A percentile compares a stretch with the other conserved stretches of the same genome.
Evolutionary conservation across 2,329 filamentous ascomycete species (phyloP).

Genomic region (Huntiella decipiens): DNA sequence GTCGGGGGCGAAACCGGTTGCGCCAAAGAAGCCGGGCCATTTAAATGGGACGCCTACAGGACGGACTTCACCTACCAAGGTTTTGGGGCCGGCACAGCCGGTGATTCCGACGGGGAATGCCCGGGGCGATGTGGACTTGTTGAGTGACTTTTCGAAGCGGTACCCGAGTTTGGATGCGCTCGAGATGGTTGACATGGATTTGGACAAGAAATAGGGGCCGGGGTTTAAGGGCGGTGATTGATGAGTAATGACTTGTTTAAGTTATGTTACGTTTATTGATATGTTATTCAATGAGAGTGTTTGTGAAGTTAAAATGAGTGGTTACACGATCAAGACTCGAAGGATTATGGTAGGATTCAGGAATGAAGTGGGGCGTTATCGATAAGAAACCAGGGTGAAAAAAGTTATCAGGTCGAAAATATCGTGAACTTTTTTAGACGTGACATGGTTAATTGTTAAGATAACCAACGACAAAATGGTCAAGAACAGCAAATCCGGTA

Average conservation of each 20-base stretch:
- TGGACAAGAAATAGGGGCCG: slow-evolving; percentile 16
- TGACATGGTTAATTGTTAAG: no score
- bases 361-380: slow-evolving; percentile 8
- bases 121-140: slow-evolving; percentile 40
- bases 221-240: background rate
- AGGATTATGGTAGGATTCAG: background rate
- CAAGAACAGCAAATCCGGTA: slow-evolving; percentile 24
- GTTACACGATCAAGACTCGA: no score
- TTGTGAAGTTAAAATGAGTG: no score
- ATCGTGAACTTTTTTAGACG: no score
- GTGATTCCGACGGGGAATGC: slow-evolving; percentile 27
- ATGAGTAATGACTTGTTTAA: slow-evolving; percentile 1
- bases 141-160: slow-evolving; percentile 57
- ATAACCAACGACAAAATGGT: slow-evolving; percentile 20
- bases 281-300: no score
- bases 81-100: slow-evolving; percentile 25
- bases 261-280: no score
- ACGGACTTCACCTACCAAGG: slow-evolving; percentile 12
- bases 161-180: slow-evolving; percentile 72
- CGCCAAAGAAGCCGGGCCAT: slow-evolving; percentile 43
- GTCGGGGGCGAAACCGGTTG: slow-evolving; percentile 24
- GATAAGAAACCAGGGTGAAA: slow-evolving; percentile 10
- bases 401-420: background rate
- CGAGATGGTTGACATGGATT: slow-evolving; percentile 68
- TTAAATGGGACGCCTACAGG: slow-evolving; percentile 36